Evolutionary conservation across 1,284 basidiomycete species (phyloP).

Genomic region (Vanrija pseudolonga): DNA sequence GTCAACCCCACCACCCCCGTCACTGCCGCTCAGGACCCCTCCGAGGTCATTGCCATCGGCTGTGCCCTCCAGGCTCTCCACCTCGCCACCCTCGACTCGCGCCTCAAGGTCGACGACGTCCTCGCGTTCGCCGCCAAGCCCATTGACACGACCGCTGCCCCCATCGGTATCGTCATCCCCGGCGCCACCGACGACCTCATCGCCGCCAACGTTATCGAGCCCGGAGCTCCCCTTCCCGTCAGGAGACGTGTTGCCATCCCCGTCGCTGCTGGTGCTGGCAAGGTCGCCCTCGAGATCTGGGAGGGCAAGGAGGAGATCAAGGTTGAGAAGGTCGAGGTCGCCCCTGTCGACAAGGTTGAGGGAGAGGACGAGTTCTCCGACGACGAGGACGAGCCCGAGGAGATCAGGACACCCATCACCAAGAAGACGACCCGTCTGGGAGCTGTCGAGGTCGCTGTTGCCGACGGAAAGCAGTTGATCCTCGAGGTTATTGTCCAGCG

Average conservation of each 20-base stretch:
- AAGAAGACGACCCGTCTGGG: constrained; percentile 59
- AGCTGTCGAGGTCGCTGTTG: constrained; percentile 55
- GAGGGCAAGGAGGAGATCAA: constrained; percentile 79
- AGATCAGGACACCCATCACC: constrained; percentile 63
- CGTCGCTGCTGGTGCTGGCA: constrained; percentile 59
- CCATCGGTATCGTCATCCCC: constrained; percentile 78
- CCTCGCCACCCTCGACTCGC: constrained; percentile 56
- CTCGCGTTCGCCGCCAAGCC: constrained; percentile 56
- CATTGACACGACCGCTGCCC: constrained; percentile 59
- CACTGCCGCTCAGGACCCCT: constrained; percentile 70
- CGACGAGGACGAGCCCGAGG: constrained; percentile 61
- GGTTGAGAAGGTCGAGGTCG: constrained; percentile 59
- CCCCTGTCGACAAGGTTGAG: constrained; percentile 42
- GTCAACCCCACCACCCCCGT: constrained; percentile 62
- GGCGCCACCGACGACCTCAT: constrained; percentile 53
- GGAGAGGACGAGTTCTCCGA: constrained; percentile 36
- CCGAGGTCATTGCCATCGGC: constrained; percentile 82
- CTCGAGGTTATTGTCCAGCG: constrained; percentile 60
- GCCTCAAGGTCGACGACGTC: constrained; percentile 45
- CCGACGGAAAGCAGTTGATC: constrained; percentile 58
- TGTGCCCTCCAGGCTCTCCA: constrained; percentile 81
- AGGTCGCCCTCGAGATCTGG: constrained; percentile 76
- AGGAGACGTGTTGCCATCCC: constrained; percentile 68
- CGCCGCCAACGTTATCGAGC: constrained; percentile 60
- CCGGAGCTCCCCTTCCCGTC: constrained; percentile 75